Base-by-base conservation (phyloP, 257 asterid species). In the Solanum piurae region DNA sequence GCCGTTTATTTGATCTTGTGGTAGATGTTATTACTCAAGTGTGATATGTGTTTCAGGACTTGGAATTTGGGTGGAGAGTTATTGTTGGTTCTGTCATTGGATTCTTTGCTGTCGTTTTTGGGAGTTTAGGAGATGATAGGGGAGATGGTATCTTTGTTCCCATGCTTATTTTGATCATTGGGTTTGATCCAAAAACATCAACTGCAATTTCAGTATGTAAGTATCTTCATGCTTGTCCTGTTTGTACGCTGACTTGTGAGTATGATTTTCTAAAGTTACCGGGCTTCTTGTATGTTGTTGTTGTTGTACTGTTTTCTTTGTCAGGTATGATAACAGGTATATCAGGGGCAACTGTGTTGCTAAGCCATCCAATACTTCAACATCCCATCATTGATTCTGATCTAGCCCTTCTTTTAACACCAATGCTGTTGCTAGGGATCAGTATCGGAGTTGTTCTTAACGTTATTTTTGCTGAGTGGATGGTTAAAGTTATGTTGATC, bases 141-240 rank as follows among this genome's bases (percentile, higher is more conserved):
- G 96, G 93, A 37, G 94, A 94, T 13, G 96, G 94, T 38, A 89
- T 93, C 86, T 93, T 93, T 36, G 96, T 91, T 73, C 94, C 94
- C 3, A 91, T 92, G 95, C 94, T 93, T 88, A 85, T 88, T 73
- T 88, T 93, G 83, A 91, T 93, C 60, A 87, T 92, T 4, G 94
- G 94, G 1, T 93, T 93, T 84, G 96, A 92, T 87, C 92, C 94
- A 3, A 92, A 91, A 88, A 76, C 94, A 9, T 89, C 93, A 5
- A 92, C 96, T 74, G 94, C 94, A 68, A 88, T 92, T 84, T 92
- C 96, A 60, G 89, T 92, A 89, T 92, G 96, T 92, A 84, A 89
- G 92, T 0, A 40, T 40, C 46, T 0, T 42, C 49, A 11, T 42
- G 49, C 49, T 42, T 42, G 49, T 42, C 49, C 0, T 42, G 2